phyloP scores from a whole-genome alignment of 306 rosid genomes.

The Lotus japonicus region DNA sequence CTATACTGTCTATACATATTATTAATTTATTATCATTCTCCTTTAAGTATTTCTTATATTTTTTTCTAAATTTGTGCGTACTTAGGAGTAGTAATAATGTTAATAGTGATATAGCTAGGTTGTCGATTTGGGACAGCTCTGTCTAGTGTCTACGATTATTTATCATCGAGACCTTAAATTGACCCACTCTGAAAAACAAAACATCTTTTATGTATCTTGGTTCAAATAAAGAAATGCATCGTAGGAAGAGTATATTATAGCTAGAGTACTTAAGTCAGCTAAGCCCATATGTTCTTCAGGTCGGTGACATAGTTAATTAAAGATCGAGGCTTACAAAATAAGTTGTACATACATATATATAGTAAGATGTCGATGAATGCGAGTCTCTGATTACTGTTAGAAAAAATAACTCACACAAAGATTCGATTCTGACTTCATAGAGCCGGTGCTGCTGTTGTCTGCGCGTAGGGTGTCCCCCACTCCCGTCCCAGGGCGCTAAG shows the following conservation, averaged over 20 bases:
- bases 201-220: constrained; percentile 15
- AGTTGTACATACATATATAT: no score
- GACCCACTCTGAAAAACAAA: constrained; percentile 18
- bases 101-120: background rate
- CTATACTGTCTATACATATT: no score
- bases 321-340: no score
- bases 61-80: constrained; percentile 6
- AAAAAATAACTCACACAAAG: no score
- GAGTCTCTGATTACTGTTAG: no score
- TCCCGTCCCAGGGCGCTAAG: no score
- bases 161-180: constrained; percentile 58
- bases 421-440: no score
- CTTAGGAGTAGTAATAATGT: background rate
- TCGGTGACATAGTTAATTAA: constrained; percentile 28
- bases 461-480: no score
- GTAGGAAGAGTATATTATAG: background rate
- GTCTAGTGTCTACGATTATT: constrained; percentile 19
- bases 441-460: no score
- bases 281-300: constrained; percentile 34
- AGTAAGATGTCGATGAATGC: no score
- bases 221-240: constrained; percentile 3
- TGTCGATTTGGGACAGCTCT: constrained; percentile 19
- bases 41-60: background rate
- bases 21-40: no score
- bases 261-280: background rate